These are phyloP conservation scores for Rutstroemia sp. DNA, from an alignment of 2,329 filamentous ascomycete genomes.

Conservation along the genomic window DNA sequence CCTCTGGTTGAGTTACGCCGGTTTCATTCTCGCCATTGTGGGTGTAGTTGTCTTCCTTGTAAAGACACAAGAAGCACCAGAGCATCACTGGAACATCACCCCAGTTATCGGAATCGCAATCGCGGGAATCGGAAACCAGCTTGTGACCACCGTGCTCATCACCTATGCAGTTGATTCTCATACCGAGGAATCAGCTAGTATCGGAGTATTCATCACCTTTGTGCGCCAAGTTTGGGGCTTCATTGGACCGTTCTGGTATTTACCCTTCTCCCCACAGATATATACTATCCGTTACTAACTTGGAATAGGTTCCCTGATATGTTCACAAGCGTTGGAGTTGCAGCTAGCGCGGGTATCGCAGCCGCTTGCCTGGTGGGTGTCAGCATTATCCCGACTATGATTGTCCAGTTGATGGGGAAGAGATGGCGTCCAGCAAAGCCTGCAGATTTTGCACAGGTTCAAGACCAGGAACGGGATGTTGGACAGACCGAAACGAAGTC, in stretches of 20 bases:
- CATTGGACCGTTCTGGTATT: conserved; percentile 12
- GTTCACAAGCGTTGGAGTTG: conserved; percentile 31
- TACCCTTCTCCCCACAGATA: too few relatives aligned
- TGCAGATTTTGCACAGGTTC: not conserved
- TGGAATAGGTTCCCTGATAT: conserved; percentile 31
- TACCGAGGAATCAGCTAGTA: conserved; percentile 41
- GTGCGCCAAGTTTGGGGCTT: conserved; percentile 48
- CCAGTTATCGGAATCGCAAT: conserved; percentile 47
- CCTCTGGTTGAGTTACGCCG: conserved; percentile 49
- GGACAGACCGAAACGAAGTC: not conserved
- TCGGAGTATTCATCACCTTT: conserved; percentile 52
- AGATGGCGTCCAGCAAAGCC: not conserved
- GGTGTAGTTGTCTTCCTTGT: conserved; percentile 49
- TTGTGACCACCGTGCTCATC: conserved; percentile 36
- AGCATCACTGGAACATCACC: conserved; percentile 46
- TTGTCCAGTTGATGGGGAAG: conserved; percentile 25
- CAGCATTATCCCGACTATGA: conserved; percentile 28
- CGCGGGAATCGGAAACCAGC: conserved; percentile 48
- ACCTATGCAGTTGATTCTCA: conserved; percentile 49
- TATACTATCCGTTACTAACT: not conserved
- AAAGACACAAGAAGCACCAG: conserved; percentile 37
- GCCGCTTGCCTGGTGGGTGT: conserved; percentile 31
- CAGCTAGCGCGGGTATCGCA: conserved; percentile 31
- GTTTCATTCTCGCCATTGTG: conserved; percentile 41
- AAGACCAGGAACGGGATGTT: not conserved